phyloP scores from a whole-genome alignment of 768 basidiomycete species.

The Boletus sp. region DNA sequence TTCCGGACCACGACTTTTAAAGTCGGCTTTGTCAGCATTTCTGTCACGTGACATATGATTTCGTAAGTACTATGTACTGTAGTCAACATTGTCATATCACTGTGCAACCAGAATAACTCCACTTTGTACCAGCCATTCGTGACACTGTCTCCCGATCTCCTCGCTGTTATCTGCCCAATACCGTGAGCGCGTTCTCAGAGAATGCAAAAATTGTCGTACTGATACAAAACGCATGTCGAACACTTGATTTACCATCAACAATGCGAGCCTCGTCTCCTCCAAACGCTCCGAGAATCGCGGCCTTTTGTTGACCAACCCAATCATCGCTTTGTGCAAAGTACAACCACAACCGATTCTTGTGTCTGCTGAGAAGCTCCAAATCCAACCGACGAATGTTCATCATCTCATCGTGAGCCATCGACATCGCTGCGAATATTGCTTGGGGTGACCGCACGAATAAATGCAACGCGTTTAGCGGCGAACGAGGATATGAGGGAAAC shows the following conservation, averaged over 20 bases:
- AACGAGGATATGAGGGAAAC: slow-evolving; percentile 49
- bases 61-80: too few relatives aligned
- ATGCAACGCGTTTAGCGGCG: slow-evolving; percentile 44
- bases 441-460: slow-evolving; percentile 49
- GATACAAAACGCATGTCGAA: slow-evolving; percentile 75
- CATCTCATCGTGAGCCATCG: slow-evolving; percentile 73
- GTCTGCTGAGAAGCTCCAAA: slow-evolving; percentile 36
- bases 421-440: slow-evolving; percentile 50
- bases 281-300: slow-evolving; percentile 40
- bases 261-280: slow-evolving; percentile 36
- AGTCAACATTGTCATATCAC: too few relatives aligned
- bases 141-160: slow-evolving; percentile 23
- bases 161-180: slow-evolving; percentile 47
- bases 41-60: slow-evolving; percentile 8
- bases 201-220: slow-evolving; percentile 40
- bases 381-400: slow-evolving; percentile 53
- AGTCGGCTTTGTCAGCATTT: slow-evolving; percentile 10
- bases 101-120: too few relatives aligned
- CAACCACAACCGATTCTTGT: slow-evolving; percentile 42
- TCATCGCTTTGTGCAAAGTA: slow-evolving; percentile 63
- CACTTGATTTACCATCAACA: slow-evolving; percentile 42
- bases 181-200: neutral
- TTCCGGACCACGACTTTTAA: neutral
- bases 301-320: slow-evolving; percentile 63
- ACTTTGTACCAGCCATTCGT: neutral